Base-by-base conservation (phyloP, 1,284 basidiomycete genomes). In the Leccinum subrobustum region DNA sequence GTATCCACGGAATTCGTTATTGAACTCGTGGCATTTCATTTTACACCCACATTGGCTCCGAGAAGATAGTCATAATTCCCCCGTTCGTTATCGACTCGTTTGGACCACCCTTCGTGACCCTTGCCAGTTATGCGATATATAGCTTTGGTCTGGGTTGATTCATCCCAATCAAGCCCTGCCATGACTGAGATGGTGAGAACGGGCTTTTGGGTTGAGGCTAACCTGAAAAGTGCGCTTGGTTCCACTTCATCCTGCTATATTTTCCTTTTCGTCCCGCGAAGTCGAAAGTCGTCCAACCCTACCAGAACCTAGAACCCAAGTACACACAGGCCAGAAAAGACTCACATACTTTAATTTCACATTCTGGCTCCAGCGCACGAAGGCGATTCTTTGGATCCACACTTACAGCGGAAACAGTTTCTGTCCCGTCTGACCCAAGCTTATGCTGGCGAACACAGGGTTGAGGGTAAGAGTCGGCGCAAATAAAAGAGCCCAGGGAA, bases 241-340 rank as follows among this genome's bases (percentile, higher is more conserved):
- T 86, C 91, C 90, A 92, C 64, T 77, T 81, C 64, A 92, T 73
- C 31, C 65, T 68, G 70, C 89, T 92, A 67, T 92, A 89, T 90
- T 93, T 90, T 61, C 84, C 85, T 12, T 80, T 83, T 73, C 96
- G 81, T 35, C 89, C 91, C 6, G 85, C 79, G 73, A 95, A 98
- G 65, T 91, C 87, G 72, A 92, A 98, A 0, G 80, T 86, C 23
- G 93, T 95, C 93, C 94, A 96, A 1, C 87, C 92, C 84, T 92
- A 51, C 11, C 35, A 57, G 44, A 11, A 53, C 57, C 31, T 61
- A 18, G 57, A 64, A 18, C 25, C 3, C 47, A 35, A 47, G 33
- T 51, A 25, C 59, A 37, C 60, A 61, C 20, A 48, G 56, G 54
- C 6, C 42, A 25, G 42, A 35, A 7, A 44, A 44, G 2, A 52